Base-by-base conservation (phyloP, 495 filamentous ascomycete genomes). In the Trichocladium antarcticum region DNA sequence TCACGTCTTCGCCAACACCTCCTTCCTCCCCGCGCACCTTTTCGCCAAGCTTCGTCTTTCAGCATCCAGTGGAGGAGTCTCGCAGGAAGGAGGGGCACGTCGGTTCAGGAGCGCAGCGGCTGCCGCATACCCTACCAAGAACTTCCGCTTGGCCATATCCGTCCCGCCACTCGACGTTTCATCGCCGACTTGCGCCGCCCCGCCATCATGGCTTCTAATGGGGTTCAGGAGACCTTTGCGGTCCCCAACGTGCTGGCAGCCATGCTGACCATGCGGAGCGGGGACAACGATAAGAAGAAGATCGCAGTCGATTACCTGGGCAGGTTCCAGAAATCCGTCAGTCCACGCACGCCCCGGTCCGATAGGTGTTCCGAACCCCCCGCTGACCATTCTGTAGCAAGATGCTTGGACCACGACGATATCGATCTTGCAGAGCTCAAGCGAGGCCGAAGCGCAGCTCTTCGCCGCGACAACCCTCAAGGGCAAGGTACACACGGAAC, bases 381-480 rank as follows among this genome's bases (percentile, higher is more conserved):
- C n/a, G n/a, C 24, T 51, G 10, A 51, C 32, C 22, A 42, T 48
- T 20, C n/a, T n/a, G 3, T 16, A 90, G 87, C 64, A 86, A 62
- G 83, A 87, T 58, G 93, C 92, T 49, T 99, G 92, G 92, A 82
- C 81, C 14, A 79, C 81, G 12, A 94, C 86, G 38, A 83, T 94
- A 60, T 76, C 79, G 38, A 82, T 99, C 51, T 68, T 99, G 52
- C 85, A 94, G 64, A 81, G 84, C 15, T 64, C 80, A 38, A 77
- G 81, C 36, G 80, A 86, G 48, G 73, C 82, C 24, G 88, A 93
- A 62, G 85, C 84, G 20, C 93, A 90, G 68, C 72, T 97, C 50
- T 99, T 99, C 66, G 92, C 93, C 6, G 92, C 93, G 45, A 95
- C 88, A 24, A 97, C 92, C 37, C 70, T 99, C 61, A 95, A 93